Evolutionary conservation across 2,329 filamentous ascomycete genomes (phyloP).

Genomic region (Aspergillus transmontanensis): DNA sequence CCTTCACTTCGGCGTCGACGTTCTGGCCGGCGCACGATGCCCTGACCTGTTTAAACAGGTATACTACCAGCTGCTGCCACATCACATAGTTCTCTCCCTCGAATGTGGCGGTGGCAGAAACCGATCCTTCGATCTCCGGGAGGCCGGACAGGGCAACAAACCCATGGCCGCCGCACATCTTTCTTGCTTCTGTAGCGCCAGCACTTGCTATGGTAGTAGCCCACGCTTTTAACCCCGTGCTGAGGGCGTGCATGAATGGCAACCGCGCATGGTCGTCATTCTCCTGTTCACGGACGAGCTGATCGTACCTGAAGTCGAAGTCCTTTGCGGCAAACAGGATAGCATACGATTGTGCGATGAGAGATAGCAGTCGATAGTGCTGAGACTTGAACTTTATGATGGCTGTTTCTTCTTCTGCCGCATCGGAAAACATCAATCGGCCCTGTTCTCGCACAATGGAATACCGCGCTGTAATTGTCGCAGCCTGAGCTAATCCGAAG

Average conservation of each 20-base stretch:
- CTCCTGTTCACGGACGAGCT: conserved; percentile 1
- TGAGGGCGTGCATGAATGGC: conserved; percentile 8
- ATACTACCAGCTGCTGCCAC: conserved; percentile 9
- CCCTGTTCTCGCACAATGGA: conserved; percentile 13
- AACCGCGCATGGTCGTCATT: neutral
- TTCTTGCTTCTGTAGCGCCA: conserved; percentile 4
- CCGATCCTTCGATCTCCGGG: conserved; percentile 7
- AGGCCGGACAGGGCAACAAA: conserved; percentile 8
- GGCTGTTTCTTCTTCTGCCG: neutral
- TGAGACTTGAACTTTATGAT: conserved; percentile 11
- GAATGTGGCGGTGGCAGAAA: conserved; percentile 8
- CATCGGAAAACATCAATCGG: conserved; percentile 3
- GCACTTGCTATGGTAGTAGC: neutral
- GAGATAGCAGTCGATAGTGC: conserved; percentile 10
- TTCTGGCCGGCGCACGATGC: neutral
- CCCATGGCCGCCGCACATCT: conserved; percentile 11
- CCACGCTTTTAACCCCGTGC: conserved; percentile 10
- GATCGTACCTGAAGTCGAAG: conserved; percentile 3
- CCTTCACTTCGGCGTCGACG: neutral
- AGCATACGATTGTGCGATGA: conserved; percentile 12
- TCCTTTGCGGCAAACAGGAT: conserved; percentile 9
- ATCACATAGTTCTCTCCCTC: conserved; percentile 12
- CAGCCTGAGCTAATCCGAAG: conserved; percentile 6
- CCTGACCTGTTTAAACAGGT: conserved; percentile 8
- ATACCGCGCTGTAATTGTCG: conserved; percentile 13